Evolutionary conservation across 2,329 filamentous ascomycete species (phyloP), one percentile per base, ranked within the genome.

Genomic region (Penicillium sumatraense): DNA sequence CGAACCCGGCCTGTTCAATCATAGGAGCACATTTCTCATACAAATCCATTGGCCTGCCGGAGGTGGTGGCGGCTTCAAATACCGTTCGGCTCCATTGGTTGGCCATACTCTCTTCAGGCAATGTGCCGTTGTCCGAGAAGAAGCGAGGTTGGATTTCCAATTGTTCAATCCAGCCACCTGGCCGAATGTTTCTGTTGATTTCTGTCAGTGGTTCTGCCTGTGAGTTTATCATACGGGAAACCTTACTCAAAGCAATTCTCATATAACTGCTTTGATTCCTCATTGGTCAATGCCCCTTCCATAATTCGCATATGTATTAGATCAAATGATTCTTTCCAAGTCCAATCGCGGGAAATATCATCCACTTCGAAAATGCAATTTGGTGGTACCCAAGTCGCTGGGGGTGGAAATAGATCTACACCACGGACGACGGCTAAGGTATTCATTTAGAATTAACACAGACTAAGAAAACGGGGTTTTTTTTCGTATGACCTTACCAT

Each of bases 1-100:
- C 61, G 49, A 72, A 74, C 3, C 71, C 71, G 3, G 57, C 58
- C 11, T 58, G 38, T 21, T 61, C 57, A 9, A 65, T 64, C 36
- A 31, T 49, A 36, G 27, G 42, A 55, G 26, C 56, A 53, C 58
- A 64, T 2, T 53, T 62, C 14, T 51, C 21, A 18, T 24, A 18
- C 3, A 33, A 21, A 11, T 44, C 40, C 9, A 49, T n/a, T 23
- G 29, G 31, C 6, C 31, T 36, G 10, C 27, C 47, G 8, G 40
- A 35, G 24, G 5, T 40, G 5, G 9, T 20, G 8, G 36, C 36
- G 13, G 36, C 20, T 9, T 40, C 41, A 6, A 59, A 42, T 44
- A 63, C 55, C 3, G 10, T 45, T 3, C 31, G 4, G 10, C 26
- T 35, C 49, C 49, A 52, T n/a, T 29, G 16, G 16, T 14, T 18